Evolutionary conservation across 2,329 filamentous ascomycete species (phyloP).

Genomic region (Monascus ruber): DNA sequence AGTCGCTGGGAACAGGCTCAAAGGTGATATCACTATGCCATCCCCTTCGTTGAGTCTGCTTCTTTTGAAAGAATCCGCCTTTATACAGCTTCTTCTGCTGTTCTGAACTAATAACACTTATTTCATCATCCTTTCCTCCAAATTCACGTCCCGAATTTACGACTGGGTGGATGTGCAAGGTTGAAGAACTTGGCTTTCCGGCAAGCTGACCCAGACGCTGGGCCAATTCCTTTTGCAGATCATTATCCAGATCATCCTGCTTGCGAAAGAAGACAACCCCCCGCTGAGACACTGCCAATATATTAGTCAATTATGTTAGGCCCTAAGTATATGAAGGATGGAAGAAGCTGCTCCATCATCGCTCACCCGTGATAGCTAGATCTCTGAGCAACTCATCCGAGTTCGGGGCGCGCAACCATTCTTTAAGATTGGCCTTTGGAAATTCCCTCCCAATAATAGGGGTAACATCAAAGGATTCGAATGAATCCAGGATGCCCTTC

Average conservation of each 20-base stretch:
- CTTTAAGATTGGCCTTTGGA: slow-evolving; percentile 31
- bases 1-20: slow-evolving; percentile 37
- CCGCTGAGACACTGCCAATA: slow-evolving; percentile 36
- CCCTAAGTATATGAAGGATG: too few relatives aligned
- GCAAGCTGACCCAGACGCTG: slow-evolving; percentile 38
- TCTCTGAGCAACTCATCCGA: slow-evolving; percentile 25
- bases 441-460: slow-evolving; percentile 42
- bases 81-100: slow-evolving; percentile 30
- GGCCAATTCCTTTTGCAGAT: slow-evolving; percentile 42
- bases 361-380: slow-evolving; percentile 22
- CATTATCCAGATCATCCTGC: slow-evolving; percentile 38
- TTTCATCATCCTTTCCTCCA: slow-evolving; percentile 37
- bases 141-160: slow-evolving; percentile 38
- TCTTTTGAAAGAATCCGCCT: slow-evolving; percentile 15
- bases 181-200: slow-evolving; percentile 36
- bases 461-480: slow-evolving; percentile 39
- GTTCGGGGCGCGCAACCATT: slow-evolving; percentile 34
- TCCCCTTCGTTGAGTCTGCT: slow-evolving; percentile 22
- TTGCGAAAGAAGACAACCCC: slow-evolving; percentile 45
- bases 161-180: slow-evolving; percentile 38
- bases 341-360: not conserved
- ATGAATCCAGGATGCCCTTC: slow-evolving; percentile 32
- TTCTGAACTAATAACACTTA: slow-evolving; percentile 38
- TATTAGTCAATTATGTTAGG: too few relatives aligned
- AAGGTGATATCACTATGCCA: slow-evolving; percentile 43